phyloP scores from a whole-genome alignment of 2,329 filamentous ascomycete species.

The Dactylellina haptotyla region DNA sequence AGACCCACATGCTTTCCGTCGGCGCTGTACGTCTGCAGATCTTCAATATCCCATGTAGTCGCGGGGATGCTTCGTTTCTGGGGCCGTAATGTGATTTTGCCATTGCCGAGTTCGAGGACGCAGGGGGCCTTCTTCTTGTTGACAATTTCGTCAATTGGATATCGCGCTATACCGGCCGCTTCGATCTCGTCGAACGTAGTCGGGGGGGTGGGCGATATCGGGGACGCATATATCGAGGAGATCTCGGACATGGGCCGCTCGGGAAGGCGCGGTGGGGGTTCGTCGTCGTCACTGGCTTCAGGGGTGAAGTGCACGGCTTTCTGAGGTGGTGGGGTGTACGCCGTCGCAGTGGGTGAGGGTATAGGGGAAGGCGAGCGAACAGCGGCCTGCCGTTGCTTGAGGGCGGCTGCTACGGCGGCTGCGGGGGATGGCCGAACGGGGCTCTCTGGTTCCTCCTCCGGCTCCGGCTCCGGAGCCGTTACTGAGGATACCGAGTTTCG shows the following conservation, averaged over 20 bases:
- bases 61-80: constrained; percentile 82
- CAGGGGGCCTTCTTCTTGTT: constrained; percentile 58
- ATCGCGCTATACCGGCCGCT: constrained; percentile 55
- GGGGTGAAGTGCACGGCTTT: constrained; percentile 52
- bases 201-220: constrained; percentile 37
- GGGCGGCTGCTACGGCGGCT: constrained; percentile 33
- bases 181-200: constrained; percentile 53
- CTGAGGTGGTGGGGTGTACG: constrained; percentile 42
- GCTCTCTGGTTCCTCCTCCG: constrained; percentile 23
- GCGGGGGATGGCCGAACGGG: constrained; percentile 35
- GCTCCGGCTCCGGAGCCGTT: constrained; percentile 21
- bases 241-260: constrained; percentile 36
- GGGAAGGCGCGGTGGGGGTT: constrained; percentile 38
- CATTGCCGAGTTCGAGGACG: constrained; percentile 69
- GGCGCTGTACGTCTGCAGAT: constrained; percentile 95
- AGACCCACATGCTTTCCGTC: constrained; percentile 98
- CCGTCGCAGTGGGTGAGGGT: constrained; percentile 4
- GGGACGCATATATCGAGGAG: constrained; percentile 39
- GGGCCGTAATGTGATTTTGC: constrained; percentile 88
- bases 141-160: constrained; percentile 57
- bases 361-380: constrained; percentile 13
- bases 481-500: constrained; percentile 53
- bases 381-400: constrained; percentile 38
- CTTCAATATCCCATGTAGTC: constrained; percentile 93
- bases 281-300: constrained; percentile 46